Evolutionary conservation across 495 filamentous ascomycete genomes (phyloP).

Genomic region (Neurospora cerealis): DNA sequence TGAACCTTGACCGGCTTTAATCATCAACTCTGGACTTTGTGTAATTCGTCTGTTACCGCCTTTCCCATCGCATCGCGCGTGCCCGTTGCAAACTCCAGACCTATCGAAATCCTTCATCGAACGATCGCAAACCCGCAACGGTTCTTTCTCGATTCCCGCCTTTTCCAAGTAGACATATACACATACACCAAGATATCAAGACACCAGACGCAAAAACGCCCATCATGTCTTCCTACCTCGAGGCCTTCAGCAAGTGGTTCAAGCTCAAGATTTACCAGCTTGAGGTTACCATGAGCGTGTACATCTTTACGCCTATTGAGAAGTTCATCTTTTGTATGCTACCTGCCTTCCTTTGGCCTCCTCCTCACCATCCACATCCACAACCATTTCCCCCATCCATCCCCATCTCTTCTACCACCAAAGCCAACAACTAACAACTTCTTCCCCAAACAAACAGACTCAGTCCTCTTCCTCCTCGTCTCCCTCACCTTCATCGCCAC

Average conservation of each 20-base stretch:
- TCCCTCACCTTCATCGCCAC: constrained; percentile 76
- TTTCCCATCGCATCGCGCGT: neutral
- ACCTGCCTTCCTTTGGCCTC: neutral
- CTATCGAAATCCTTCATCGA: neutral
- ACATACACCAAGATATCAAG: neutral
- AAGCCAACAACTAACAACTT: neutral
- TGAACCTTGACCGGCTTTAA: neutral
- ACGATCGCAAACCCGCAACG: neutral
- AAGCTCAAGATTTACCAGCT: constrained; percentile 40
- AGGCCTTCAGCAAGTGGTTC: constrained; percentile 35
- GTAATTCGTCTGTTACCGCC: neutral
- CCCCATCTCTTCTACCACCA: neutral
- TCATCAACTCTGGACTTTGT: neutral
- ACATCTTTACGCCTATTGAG: constrained; percentile 38
- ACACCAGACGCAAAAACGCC: neutral
- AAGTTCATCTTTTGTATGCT: constrained; percentile 37
- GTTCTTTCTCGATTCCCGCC: neutral
- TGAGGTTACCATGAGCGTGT: constrained; percentile 36
- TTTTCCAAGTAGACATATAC: neutral
- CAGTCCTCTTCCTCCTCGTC: constrained; percentile 77
- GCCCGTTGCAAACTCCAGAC: neutral
- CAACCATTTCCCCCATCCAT: neutral
- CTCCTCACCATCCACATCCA: neutral
- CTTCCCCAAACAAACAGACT: constrained; percentile 46
- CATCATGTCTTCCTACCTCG: constrained; percentile 23